Percentiles rank a stretch among this genome's conserved stretches.
Conservation (phyloP, 176 grass and related monocot genomes). For the Aegilops tauschii region DNA sequence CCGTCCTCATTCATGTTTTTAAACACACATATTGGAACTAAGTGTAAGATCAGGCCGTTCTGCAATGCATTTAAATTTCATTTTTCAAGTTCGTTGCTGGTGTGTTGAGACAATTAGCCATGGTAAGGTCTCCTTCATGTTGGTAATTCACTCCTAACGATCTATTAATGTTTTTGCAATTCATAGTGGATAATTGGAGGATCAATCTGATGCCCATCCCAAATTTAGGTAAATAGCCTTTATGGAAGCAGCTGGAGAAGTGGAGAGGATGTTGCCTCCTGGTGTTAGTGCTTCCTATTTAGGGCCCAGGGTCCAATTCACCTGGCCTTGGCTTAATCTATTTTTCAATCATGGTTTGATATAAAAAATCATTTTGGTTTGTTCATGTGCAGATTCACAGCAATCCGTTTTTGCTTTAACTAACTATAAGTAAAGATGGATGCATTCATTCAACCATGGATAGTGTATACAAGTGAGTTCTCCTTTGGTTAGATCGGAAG, state of each 20-base stretch:
- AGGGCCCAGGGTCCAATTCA: neutral
- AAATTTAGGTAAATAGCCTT: neutral
- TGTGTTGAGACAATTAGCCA: neutral
- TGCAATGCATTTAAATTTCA: neutral
- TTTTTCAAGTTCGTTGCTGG: neutral
- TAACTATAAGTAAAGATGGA: neutral
- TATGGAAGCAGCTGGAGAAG: neutral
- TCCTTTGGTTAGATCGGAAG: too few species aligned
- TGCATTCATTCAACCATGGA: neutral
- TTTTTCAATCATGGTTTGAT: neutral
- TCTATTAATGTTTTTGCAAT: neutral
- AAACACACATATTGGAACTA: neutral
- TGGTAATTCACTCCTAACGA: neutral
- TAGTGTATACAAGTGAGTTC: neutral
- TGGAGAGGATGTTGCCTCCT: neutral
- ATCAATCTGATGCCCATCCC: neutral
- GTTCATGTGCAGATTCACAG: neutral
- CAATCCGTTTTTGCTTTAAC: neutral
- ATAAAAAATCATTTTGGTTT: neutral
- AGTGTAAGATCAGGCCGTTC: too few species aligned
- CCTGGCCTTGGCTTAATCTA: neutral
- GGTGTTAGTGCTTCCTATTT: too few species aligned
- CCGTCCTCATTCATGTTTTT: neutral
- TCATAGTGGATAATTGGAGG: neutral
- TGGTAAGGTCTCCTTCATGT: neutral